Evolutionary conservation across 306 rosid genomes (phyloP), one percentile per base, ranked within the genome.

Genomic region (Cajanus cajan): DNA sequence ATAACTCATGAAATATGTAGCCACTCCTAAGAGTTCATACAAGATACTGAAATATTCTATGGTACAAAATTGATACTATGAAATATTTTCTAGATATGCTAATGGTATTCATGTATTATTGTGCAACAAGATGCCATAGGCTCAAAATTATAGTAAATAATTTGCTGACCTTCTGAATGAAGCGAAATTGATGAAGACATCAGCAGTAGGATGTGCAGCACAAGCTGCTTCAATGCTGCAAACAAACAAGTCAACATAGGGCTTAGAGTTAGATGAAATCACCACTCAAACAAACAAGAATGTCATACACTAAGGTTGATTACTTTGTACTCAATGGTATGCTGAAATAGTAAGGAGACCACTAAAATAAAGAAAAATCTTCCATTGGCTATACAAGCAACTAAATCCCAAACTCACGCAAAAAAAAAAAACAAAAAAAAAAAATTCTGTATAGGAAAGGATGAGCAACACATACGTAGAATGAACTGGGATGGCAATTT

Each of bases 141-240:
- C 21, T 63, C 68, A 61, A 63, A 68, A 80, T 43, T 68, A 71
- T 10, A 43, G 21, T 6, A 73, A 50, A 40, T 76, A 33, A 76
- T 41, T 44, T 61, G 83, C 87, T 33, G 44, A 93, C 99, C 99
- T 96, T 84, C 99, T 89, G 63, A 85, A 96, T 8, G 99, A 96
- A 81, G 99, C 93, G 79, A 96, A 96, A 84, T 96, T 96, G 93
- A 96, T 93, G 83, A 96, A 93, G 85, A 96, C 96, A 88, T 96
- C 99, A 5, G 99, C 99, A 34, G 97, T 96, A 71, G 99, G 98
- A 85, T 96, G 99, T 80, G 98, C 94, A 12, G 98, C 97, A 77
- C 88, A 89, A 82, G 99, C 95, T 40, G 96, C 94, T 82, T 96
- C 99, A 83, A 93, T 82, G 85, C 99, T 93, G 94, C 82, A 84